Evolutionary conservation across 805 yeast species (phyloP), one percentile per base, ranked within the genome.

Genomic region (Saturnispora halmiae): DNA sequence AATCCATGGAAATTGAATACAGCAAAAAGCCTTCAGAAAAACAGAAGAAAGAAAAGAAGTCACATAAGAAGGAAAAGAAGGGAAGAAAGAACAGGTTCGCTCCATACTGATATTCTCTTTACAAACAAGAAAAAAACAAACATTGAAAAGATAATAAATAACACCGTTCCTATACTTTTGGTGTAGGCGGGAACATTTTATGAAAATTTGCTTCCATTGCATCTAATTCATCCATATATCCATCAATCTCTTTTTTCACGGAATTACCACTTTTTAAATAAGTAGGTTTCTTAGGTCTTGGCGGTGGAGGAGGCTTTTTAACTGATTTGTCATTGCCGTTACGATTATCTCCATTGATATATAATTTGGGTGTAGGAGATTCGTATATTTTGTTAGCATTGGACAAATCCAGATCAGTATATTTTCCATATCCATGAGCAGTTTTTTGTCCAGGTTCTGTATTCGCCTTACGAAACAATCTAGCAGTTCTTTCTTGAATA

Each of bases 341-440:
- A 19, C 22, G n/a, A 19, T 14, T 19, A 31, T 19, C 19, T 30
- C 33, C 5, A 13, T 18, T 18, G 34, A 14, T 6, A 25, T 14
- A 14, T 15, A 8, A 18, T 16, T 8, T 5, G 30, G 20, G 30
- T 10, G 19, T 16, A n/a, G 33, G 18, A n/a, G 40, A 5, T 29
- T 24, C 10, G 19, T 36, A 14, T 26, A 14, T n/a, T 20, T 28
- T 36, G n/a, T n/a, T 29, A 21, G 25, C 32, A 6, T 48, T 47
- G 10, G 36, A 25, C 36, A 32, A 20, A 27, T 39, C 31, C 6
- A 39, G 18, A 21, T 70, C 79, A 0, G 88, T 77, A 54, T 72
- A 83, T 54, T 75, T 75, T 6, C 95, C 95, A 58, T 87, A 86
- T 0, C 95, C 95, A 4, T 67, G 59, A 0, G 95, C 95, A 0